phyloP scores from a whole-genome alignment of 1,139 yeast genomes.

The Petasospora fabianii region DNA sequence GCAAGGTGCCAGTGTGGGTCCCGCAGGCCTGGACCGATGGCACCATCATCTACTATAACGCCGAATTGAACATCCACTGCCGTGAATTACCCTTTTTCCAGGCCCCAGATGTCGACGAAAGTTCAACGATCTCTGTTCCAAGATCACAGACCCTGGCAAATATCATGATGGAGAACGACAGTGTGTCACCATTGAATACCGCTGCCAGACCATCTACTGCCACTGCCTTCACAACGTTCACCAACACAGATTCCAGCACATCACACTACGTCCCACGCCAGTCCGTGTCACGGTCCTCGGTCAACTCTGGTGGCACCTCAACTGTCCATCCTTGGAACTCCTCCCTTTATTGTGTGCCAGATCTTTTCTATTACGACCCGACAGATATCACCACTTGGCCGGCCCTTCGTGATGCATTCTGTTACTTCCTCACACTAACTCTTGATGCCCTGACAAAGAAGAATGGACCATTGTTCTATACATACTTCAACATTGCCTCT shows the following conservation, averaged over 20 bases:
- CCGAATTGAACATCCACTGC: constrained; percentile 56
- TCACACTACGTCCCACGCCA: constrained; percentile 1
- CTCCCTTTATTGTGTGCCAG: constrained; percentile 28
- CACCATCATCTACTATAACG: constrained; percentile 55
- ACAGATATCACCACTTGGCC: constrained; percentile 60
- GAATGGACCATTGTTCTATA: constrained; percentile 47
- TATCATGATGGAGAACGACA: not conserved
- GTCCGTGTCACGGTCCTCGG: constrained; percentile 13
- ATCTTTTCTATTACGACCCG: constrained; percentile 52
- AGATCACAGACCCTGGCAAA: constrained; percentile 6
- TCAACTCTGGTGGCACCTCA: constrained; percentile 15
- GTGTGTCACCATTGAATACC: not conserved
- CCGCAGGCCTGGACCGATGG: constrained; percentile 54
- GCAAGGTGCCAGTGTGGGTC: constrained; percentile 43
- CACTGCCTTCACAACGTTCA: constrained; percentile 4
- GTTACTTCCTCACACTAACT: constrained; percentile 43
- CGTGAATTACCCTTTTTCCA: constrained; percentile 49
- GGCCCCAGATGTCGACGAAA: constrained; percentile 33
- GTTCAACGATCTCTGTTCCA: constrained; percentile 28
- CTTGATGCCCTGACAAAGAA: constrained; percentile 46
- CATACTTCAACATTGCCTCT: constrained; percentile 49
- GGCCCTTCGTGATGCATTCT: constrained; percentile 43
- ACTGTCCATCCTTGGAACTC: constrained; percentile 28
- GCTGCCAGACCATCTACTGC: not conserved
- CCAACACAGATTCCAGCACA: constrained; percentile 1